A percentile compares a stretch with the other conserved stretches of the same genome.
Evolutionary conservation across 176 grass and related monocot genomes (phyloP).

Genomic region (bread wheat (Triticum aestivum)): DNA sequence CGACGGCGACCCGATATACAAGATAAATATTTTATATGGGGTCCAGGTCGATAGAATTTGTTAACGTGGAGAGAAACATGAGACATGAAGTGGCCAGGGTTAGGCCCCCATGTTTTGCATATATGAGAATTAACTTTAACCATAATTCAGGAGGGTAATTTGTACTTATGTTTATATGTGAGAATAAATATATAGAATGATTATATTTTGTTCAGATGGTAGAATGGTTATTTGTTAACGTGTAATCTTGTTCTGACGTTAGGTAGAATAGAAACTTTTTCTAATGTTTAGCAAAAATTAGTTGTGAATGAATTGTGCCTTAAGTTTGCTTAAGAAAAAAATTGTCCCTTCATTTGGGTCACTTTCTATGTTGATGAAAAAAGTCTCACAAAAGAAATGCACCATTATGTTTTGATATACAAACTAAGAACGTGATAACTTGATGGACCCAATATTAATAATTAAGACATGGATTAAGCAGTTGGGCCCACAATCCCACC

Average conservation of each 20-base stretch:
- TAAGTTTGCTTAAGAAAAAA: not conserved
- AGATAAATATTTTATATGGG: too few relatives aligned
- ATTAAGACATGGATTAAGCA: not conserved
- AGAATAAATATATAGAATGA: not conserved
- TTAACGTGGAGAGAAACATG: too few relatives aligned
- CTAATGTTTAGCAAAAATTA: not conserved
- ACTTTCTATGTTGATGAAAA: not conserved
- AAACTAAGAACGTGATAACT: not conserved
- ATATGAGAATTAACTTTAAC: too few relatives aligned
- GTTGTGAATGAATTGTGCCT: not conserved
- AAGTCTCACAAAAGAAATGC: not conserved
- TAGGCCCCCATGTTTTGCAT: too few relatives aligned
- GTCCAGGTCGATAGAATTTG: too few relatives aligned
- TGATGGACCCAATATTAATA: not conserved
- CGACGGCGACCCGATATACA: too few relatives aligned
- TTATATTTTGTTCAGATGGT: not conserved
- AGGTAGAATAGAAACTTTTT: not conserved
- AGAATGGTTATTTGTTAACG: not conserved
- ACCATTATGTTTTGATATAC: not conserved
- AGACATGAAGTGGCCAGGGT: too few relatives aligned
- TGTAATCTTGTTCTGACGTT: not conserved
- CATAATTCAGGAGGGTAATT: too few relatives aligned
- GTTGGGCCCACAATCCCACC: not conserved
- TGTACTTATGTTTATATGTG: not conserved
- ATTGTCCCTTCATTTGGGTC: not conserved